Evolutionary conservation across 1,284 basidiomycete genomes (phyloP).

Genomic region (Schizophyllum commune): DNA sequence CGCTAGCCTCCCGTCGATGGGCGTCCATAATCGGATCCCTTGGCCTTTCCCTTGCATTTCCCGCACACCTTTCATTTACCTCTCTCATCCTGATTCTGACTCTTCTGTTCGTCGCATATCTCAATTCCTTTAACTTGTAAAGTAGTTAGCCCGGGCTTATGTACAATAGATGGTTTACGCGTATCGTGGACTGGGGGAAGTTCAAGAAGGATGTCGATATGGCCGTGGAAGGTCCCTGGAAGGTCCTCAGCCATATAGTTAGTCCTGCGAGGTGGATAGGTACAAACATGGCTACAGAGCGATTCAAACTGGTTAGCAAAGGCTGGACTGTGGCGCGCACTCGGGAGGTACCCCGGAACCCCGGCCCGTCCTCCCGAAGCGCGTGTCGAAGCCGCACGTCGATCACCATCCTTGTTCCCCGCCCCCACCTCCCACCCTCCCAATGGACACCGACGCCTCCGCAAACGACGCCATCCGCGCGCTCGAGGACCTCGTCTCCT

Average conservation of each 20-base stretch:
- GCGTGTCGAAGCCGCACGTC: background rate
- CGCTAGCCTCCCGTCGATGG: background rate
- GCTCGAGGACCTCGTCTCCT: conserved; percentile 51
- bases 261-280: too few relatives aligned
- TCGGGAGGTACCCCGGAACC: too few relatives aligned
- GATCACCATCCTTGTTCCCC: background rate
- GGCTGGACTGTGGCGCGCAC: background rate
- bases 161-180: background rate
- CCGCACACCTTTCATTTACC: background rate
- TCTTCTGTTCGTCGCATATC: conserved; percentile 5
- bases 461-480: conserved; percentile 40
- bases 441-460: background rate
- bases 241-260: background rate
- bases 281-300: background rate
- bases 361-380: background rate
- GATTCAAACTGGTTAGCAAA: background rate
- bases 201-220: background rate
- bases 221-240: background rate
- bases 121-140: background rate
- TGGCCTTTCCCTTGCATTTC: background rate
- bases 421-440: too few relatives aligned
- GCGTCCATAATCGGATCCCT: background rate
- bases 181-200: background rate
- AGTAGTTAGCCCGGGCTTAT: background rate
- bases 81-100: background rate